phyloP scores from a whole-genome alignment of 768 basidiomycete genomes.

The Kwoniella sp. region DNA sequence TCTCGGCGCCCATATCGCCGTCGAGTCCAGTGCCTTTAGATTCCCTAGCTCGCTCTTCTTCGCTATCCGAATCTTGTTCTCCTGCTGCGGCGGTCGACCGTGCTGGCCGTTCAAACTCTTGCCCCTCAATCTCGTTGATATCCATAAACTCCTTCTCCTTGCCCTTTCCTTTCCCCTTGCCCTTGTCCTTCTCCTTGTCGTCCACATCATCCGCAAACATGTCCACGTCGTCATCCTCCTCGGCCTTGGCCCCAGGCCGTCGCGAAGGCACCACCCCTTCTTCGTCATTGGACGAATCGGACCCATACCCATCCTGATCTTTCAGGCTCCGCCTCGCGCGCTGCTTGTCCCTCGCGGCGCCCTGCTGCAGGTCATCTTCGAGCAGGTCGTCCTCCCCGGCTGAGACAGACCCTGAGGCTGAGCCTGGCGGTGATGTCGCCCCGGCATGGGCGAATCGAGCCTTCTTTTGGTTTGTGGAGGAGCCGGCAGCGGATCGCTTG shows the following conservation, averaged over 20 bases:
- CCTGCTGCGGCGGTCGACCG: neutral
- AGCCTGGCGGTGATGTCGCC: conserved; percentile 2
- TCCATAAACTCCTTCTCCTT: conserved; percentile 70
- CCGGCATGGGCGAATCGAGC: conserved; percentile 33
- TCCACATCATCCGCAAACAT: conserved; percentile 72
- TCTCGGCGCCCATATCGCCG: conserved; percentile 74
- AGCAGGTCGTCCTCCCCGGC: conserved; percentile 22
- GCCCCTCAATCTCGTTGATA: conserved; percentile 93
- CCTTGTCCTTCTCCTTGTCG: conserved; percentile 48
- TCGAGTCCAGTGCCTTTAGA: conserved; percentile 56
- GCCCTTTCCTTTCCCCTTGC: conserved; percentile 33
- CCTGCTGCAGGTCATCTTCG: conserved; percentile 43
- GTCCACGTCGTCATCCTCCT: conserved; percentile 55
- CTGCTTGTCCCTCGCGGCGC: conserved; percentile 49
- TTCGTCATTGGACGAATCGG: conserved; percentile 89
- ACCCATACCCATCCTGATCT: conserved; percentile 77
- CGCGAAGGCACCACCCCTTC: conserved; percentile 88
- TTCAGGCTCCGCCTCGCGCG: conserved; percentile 68
- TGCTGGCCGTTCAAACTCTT: conserved; percentile 63
- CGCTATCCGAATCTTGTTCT: conserved; percentile 51
- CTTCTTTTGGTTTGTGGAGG: conserved; percentile 19
- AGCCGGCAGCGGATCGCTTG: conserved; percentile 26
- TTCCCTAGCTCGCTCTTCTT: conserved; percentile 69
- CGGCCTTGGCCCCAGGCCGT: conserved; percentile 49
- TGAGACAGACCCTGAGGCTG: neutral